Evolutionary conservation across 371 early-diverging fungal genomes (phyloP).

Genomic region (Aphelidium insulamus): DNA sequence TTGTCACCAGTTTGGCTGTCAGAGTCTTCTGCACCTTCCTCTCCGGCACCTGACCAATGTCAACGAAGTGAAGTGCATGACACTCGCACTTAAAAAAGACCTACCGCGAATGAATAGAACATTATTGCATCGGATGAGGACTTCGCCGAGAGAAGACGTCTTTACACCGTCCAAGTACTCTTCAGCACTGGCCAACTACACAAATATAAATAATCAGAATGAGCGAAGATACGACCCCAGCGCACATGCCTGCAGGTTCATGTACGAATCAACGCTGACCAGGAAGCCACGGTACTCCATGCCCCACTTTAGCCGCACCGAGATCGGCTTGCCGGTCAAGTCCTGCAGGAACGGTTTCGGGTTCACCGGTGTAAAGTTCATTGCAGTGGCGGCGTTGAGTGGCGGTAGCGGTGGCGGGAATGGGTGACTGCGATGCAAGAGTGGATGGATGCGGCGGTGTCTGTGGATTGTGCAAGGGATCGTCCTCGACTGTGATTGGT

Average conservation of each 20-base stretch:
- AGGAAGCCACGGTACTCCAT: constrained; percentile 89
- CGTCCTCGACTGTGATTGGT: no score
- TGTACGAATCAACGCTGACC: constrained; percentile 80
- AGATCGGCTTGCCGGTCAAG: constrained; percentile 71
- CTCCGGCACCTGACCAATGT: no score
- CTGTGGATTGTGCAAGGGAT: no score
- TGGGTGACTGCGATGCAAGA: no score
- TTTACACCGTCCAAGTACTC: constrained; percentile 81
- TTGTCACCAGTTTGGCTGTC: no score
- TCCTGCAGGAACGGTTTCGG: constrained; percentile 88
- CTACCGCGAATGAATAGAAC: constrained; percentile 64
- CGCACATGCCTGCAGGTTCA: constrained; percentile 80
- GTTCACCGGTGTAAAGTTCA: constrained; percentile 75
- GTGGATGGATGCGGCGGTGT: no score
- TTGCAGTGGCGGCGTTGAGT: no score
- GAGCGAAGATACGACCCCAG: neutral
- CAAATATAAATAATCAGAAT: neutral
- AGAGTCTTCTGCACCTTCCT: no score
- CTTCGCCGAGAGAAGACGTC: constrained; percentile 72
- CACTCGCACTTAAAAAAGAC: no score
- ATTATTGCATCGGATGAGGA: constrained; percentile 80
- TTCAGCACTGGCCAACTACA: constrained; percentile 71
- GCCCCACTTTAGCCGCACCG: constrained; percentile 93
- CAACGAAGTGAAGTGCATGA: no score
- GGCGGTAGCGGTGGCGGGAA: no score